A percentile compares a stretch with the other conserved stretches of the same genome.
These are phyloP conservation scores for Teratosphaeria pseudoeucalypti DNA, from an alignment of 2,329 filamentous ascomycete species.

Conservation along the genomic window DNA sequence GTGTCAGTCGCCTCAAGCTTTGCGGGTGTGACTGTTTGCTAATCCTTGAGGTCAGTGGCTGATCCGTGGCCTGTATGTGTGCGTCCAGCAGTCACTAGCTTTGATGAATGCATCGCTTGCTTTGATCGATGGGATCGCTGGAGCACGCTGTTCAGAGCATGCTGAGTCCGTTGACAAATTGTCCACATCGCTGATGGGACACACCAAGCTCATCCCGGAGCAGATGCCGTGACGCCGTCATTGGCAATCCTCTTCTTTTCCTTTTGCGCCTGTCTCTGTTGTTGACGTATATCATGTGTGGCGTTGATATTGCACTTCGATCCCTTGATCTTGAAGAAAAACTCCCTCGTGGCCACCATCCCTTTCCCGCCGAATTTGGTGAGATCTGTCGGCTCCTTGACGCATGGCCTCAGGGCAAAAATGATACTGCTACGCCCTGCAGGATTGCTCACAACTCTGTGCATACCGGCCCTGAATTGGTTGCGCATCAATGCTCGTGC, in stretches of 20 bases:
- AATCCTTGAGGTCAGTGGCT: no score
- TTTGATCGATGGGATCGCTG: no score
- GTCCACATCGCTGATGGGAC: not conserved
- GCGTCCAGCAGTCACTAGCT: no score
- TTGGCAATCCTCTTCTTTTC: not conserved
- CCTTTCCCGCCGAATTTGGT: conserved; percentile 15
- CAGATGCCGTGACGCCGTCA: not conserved
- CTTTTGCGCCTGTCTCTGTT: conserved; percentile 1
- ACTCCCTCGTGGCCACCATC: conserved; percentile 8
- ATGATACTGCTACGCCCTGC: conserved; percentile 18
- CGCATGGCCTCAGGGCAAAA: conserved; percentile 17
- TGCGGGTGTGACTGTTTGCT: no score
- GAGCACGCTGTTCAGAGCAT: no score
- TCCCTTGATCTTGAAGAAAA: conserved; percentile 13
- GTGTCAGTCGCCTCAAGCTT: no score
- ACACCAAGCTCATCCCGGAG: not conserved
- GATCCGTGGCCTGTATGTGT: no score
- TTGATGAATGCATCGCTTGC: no score
- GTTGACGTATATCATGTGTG: conserved; percentile 4
- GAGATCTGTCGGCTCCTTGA: conserved; percentile 15
- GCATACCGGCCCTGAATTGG: conserved; percentile 13
- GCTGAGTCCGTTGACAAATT: no score
- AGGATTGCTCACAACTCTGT: conserved; percentile 17
- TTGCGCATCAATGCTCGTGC: conserved; percentile 12
- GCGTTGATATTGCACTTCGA: conserved; percentile 12